These are phyloP conservation scores for Eutrema salsugineum DNA, from an alignment of 441 rosid species.

Conservation along the genomic window DNA sequence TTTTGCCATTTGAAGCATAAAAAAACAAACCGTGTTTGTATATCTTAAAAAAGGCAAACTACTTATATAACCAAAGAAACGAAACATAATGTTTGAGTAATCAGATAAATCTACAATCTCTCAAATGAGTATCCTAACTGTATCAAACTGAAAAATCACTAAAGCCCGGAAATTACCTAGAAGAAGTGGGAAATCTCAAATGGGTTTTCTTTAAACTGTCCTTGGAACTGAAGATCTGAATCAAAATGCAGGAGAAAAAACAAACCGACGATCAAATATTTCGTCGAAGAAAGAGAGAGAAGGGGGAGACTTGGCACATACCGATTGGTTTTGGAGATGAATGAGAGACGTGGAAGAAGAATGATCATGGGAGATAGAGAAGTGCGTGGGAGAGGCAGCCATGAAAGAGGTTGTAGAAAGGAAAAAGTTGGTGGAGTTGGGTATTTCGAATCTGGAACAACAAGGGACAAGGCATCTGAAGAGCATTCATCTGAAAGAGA, in stretches of 20 bases:
- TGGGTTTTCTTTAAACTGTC: conserved; percentile 13
- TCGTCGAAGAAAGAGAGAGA: neutral
- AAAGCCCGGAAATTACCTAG: conserved; percentile 19
- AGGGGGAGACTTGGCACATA: conserved; percentile 2
- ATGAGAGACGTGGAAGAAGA: conserved; percentile 19
- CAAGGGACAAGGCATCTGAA: conserved; percentile 22
- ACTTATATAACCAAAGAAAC: neutral
- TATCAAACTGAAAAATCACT: neutral
- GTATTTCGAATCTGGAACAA: conserved; percentile 24
- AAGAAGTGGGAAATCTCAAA: conserved; percentile 18
- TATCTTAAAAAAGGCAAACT: neutral
- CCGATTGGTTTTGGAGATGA: conserved; percentile 16
- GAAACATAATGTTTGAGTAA: neutral
- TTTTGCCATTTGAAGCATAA: neutral
- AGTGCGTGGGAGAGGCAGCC: conserved; percentile 19
- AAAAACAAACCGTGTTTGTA: neutral
- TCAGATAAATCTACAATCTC: neutral
- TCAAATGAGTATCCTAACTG: neutral
- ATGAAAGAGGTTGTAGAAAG: conserved; percentile 14
- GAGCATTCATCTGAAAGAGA: conserved; percentile 16
- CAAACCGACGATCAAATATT: neutral
- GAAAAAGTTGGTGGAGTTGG: no score
- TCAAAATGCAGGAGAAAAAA: neutral
- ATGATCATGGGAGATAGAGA: conserved; percentile 18
- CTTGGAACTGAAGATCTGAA: conserved; percentile 21